Conservation (phyloP, 2,329 filamentous ascomycete genomes). For the Ustilaginoidea virens region DNA sequence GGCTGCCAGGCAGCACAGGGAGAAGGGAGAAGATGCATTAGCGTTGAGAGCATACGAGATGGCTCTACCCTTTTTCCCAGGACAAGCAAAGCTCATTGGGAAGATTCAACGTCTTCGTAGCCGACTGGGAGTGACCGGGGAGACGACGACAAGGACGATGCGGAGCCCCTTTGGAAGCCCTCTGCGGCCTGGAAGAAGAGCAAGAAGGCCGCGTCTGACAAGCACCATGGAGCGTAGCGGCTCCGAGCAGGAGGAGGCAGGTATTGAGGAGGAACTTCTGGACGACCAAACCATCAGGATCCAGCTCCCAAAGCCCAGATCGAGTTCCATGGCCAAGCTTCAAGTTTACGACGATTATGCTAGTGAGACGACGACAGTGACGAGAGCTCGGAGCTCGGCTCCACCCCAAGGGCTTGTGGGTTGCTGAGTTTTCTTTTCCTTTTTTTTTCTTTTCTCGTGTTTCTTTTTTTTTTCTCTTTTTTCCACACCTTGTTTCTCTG, state of each 20-base stretch:
- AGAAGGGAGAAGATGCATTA: conserved; percentile 60
- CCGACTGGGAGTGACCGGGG: conserved; percentile 25
- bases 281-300: conserved; percentile 4
- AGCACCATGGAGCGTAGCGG: not conserved
- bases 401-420: not conserved
- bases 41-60: conserved; percentile 77
- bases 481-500: too few relatives aligned
- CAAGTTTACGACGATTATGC: conserved; percentile 20
- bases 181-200: conserved; percentile 1
- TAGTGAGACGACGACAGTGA: conserved; percentile 2
- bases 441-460: too few relatives aligned
- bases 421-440: too few relatives aligned
- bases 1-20: conserved; percentile 85
- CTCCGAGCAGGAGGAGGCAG: conserved; percentile 8
- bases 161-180: conserved; percentile 3
- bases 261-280: conserved; percentile 13
- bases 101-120: conserved; percentile 51
- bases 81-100: conserved; percentile 59
- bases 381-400: not conserved
- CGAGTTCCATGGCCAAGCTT: conserved; percentile 3
- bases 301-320: conserved; percentile 9
- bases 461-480: not conserved
- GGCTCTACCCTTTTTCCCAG: conserved; percentile 72
- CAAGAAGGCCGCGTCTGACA: conserved; percentile 1
- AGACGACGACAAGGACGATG: not conserved